phyloP scores from a whole-genome alignment of 2,329 filamentous ascomycete species.

The Fusarium guadeloupense region DNA sequence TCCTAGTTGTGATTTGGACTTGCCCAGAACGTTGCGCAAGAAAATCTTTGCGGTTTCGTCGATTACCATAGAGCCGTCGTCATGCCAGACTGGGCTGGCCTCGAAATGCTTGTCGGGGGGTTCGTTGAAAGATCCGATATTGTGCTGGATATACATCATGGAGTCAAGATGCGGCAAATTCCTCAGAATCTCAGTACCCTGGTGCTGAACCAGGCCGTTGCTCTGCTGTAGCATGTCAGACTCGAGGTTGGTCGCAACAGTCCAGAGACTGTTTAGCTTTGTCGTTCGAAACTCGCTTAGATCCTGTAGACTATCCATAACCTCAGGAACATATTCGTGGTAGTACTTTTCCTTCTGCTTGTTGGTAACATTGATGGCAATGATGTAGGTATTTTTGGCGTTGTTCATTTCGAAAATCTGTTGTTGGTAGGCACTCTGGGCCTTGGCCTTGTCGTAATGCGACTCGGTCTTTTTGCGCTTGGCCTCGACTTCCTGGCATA shows the following conservation, averaged over 20 bases:
- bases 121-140: slow-evolving; percentile 83
- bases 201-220: slow-evolving; percentile 74
- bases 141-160: slow-evolving; percentile 98
- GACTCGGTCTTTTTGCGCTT: slow-evolving; percentile 94
- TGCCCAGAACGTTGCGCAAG: slow-evolving; percentile 88
- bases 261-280: slow-evolving; percentile 88
- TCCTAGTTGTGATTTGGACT: slow-evolving; percentile 85
- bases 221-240: slow-evolving; percentile 79
- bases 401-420: slow-evolving; percentile 97
- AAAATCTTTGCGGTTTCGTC: slow-evolving; percentile 91
- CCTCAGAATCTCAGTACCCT: slow-evolving; percentile 82
- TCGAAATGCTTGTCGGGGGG: slow-evolving; percentile 88
- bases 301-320: slow-evolving; percentile 93
- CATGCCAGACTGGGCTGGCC: slow-evolving; percentile 95
- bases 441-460: slow-evolving; percentile 93
- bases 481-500: slow-evolving; percentile 94
- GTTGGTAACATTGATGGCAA: slow-evolving; percentile 95
- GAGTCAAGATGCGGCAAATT: slow-evolving; percentile 92
- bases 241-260: slow-evolving; percentile 80
- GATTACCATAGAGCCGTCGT: slow-evolving; percentile 85
- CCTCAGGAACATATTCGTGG: slow-evolving; percentile 92
- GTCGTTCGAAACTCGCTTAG: slow-evolving; percentile 87
- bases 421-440: slow-evolving; percentile 89
- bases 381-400: slow-evolving; percentile 96
- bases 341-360: slow-evolving; percentile 98